Conservation (phyloP, 441 rosid species). For the Capsella rubella region DNA sequence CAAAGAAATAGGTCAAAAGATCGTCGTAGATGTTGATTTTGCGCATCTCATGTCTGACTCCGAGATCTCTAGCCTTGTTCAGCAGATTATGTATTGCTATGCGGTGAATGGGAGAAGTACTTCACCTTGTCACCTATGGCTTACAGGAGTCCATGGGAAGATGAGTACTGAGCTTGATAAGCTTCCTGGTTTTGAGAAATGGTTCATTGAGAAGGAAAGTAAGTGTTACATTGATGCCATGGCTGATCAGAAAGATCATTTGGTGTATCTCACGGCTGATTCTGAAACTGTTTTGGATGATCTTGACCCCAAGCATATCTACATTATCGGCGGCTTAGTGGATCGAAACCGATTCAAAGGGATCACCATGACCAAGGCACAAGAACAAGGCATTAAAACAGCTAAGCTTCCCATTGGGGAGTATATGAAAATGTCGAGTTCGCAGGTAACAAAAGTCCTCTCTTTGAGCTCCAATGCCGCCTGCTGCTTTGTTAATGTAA, state of each 20-base stretch:
- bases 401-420: slow-evolving; percentile 85
- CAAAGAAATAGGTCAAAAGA: slow-evolving; percentile 65
- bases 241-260: slow-evolving; percentile 63
- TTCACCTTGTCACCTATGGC: slow-evolving; percentile 76
- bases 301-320: slow-evolving; percentile 62
- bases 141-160: slow-evolving; percentile 78
- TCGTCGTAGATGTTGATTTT: slow-evolving; percentile 86
- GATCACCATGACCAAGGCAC: slow-evolving; percentile 83
- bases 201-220: slow-evolving; percentile 84
- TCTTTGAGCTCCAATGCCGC: slow-evolving; percentile 9
- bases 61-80: slow-evolving; percentile 88
- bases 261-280: slow-evolving; percentile 92
- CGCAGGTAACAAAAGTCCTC: slow-evolving; percentile 65
- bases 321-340: slow-evolving; percentile 86
- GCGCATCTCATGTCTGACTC: slow-evolving; percentile 72
- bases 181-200: slow-evolving; percentile 87
- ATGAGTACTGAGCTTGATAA: slow-evolving; percentile 70
- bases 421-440: slow-evolving; percentile 91
- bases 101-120: slow-evolving; percentile 77
- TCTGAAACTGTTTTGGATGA: slow-evolving; percentile 73
- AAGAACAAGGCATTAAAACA: slow-evolving; percentile 87
- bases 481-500: slow-evolving; percentile 14
- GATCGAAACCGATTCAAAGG: slow-evolving; percentile 94
- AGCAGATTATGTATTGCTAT: slow-evolving; percentile 93
- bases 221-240: slow-evolving; percentile 74